A percentile compares a stretch with the other conserved stretches of the same genome.
Conservation (phyloP, 805 yeast species). For the Myxozyma mucilagina region DNA sequence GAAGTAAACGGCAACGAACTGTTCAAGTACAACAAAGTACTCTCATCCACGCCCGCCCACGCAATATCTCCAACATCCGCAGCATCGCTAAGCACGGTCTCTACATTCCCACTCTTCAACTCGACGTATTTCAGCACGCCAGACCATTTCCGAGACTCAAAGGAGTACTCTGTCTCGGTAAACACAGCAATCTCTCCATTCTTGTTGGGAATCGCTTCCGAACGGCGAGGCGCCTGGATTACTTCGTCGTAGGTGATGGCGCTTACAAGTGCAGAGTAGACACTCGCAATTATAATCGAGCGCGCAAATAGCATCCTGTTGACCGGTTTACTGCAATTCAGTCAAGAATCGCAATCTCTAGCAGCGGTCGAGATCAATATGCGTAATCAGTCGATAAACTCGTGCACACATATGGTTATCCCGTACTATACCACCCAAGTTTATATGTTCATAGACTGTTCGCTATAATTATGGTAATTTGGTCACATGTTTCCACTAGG, state of each 20-base stretch:
- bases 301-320: too few species aligned
- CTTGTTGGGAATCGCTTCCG: constrained; percentile 23
- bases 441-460: too few species aligned
- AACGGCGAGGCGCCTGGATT: constrained; percentile 27
- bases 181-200: constrained; percentile 22
- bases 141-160: constrained; percentile 11
- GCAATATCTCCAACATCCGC: constrained; percentile 23
- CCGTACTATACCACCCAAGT: too few species aligned
- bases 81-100: constrained; percentile 16
- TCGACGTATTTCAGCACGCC: constrained; percentile 9
- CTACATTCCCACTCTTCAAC: constrained; percentile 1
- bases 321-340: too few species aligned
- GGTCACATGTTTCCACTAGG: too few species aligned
- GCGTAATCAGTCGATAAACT: too few species aligned
- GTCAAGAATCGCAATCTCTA: too few species aligned
- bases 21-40: constrained; percentile 24
- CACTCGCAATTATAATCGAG: background rate
- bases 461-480: too few species aligned
- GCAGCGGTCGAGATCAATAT: too few species aligned
- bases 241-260: constrained; percentile 27
- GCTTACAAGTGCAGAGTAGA: background rate
- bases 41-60: constrained; percentile 26
- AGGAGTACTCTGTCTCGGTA: constrained; percentile 25
- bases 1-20: constrained; percentile 15
- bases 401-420: too few species aligned